Conservation (phyloP, 805 yeast genomes). For the Ogataea pini region DNA sequence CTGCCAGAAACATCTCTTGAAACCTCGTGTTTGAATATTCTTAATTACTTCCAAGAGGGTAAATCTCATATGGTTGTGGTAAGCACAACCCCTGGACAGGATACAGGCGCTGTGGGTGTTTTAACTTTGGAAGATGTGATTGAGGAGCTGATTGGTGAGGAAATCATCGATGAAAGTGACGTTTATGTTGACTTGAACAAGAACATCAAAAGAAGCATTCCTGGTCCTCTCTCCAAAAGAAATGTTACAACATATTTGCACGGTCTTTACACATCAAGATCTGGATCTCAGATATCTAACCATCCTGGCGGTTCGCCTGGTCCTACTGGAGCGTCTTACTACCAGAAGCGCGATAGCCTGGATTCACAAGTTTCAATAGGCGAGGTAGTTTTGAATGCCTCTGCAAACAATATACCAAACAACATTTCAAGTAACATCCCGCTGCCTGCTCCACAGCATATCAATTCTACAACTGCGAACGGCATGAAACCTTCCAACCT, state of each 20-base stretch:
- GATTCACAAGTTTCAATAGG: constrained; percentile 15
- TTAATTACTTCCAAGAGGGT: constrained; percentile 97
- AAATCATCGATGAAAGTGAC: constrained; percentile 94
- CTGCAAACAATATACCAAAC: neutral
- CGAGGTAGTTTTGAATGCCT: neutral
- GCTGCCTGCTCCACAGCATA: constrained; percentile 11
- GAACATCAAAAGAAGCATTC: constrained; percentile 74
- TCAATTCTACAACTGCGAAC: constrained; percentile 30
- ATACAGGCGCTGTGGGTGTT: constrained; percentile 83
- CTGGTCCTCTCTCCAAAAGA: constrained; percentile 73
- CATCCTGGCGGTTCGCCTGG: neutral
- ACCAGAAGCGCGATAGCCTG: constrained; percentile 18
- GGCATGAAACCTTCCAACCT: constrained; percentile 58
- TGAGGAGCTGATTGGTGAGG: constrained; percentile 97
- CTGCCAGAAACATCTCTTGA: constrained; percentile 91
- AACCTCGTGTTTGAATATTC: constrained; percentile 89
- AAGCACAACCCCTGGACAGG: constrained; percentile 78
- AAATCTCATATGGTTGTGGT: constrained; percentile 97
- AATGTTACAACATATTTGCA: constrained; percentile 71
- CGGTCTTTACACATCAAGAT: constrained; percentile 44
- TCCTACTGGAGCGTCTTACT: constrained; percentile 16
- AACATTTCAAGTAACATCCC: constrained; percentile 8
- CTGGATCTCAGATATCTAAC: constrained; percentile 12
- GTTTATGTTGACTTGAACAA: constrained; percentile 90
- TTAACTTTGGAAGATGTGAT: constrained; percentile 96